Base-by-base conservation (phyloP, 768 basidiomycete species). In the Suillus lakei region DNA sequence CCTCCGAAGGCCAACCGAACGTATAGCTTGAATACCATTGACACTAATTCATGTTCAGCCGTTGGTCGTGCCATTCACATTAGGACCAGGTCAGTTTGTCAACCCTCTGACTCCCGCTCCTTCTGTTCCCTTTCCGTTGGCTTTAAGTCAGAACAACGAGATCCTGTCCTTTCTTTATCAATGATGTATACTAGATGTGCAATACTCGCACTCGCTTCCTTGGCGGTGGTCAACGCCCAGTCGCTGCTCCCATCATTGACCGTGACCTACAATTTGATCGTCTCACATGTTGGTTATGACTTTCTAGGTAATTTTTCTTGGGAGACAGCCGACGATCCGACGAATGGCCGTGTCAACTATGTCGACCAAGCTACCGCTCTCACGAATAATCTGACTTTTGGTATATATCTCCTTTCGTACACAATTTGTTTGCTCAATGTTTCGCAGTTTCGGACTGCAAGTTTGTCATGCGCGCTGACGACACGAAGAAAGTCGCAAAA, bases 341-440 rank as follows among this genome's bases (percentile, higher is more conserved):
- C 88, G 0, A 85, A 88, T 66, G 88, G 88, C n/a, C 77, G 84
- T 60, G 86, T 88, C 64, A 84, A 88, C 74, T 90, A 87, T 66
- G 80, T 89, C 39, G 79, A 83, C 66, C 67, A 79, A 68, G 59
- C 66, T 18, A 81, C 82, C 2, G 84, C 88, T 0, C 59, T 77
- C n/a, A 23, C 58, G 0, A 71, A 72, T 1, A 85, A 84, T 63
- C 77, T 89, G 38, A 77, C 87, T 10, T 83, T 72, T 63, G 85
- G 87, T 85, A 53, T 30, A 80, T 58, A 2, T 60, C 18, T 50
- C 34, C 38, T 48, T 23, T 30, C 44, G 16, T 21, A 23, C 30
- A 12, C 18, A 8, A 38, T 23, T 44, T n/a, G 26, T 51, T 28
- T 32, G 43, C 30, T 36, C 30, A n/a, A 43, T 10, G 38, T n/a